Evolutionary conservation across 345 rosid genomes (phyloP).

Genomic region (Cochlearia excelsa): DNA sequence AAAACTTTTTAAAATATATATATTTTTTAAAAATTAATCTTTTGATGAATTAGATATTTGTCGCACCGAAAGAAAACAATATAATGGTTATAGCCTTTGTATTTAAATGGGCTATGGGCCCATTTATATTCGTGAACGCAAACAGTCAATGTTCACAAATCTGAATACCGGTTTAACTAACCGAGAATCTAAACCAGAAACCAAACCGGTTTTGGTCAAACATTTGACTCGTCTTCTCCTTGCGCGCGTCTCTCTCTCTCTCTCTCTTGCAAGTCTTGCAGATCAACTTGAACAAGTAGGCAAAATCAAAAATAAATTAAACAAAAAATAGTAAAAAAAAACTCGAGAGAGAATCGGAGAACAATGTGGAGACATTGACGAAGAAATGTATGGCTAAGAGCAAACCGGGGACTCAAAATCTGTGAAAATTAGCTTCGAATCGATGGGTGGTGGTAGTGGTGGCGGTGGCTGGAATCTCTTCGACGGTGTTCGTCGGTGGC

Average conservation of each 20-base stretch:
- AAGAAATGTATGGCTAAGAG: slow-evolving; percentile 35
- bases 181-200: slow-evolving; percentile 9
- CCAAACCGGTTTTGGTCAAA: slow-evolving; percentile 12
- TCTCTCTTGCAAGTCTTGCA: not conserved
- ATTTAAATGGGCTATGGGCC: slow-evolving; percentile 11
- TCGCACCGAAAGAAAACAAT: not conserved
- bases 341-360: slow-evolving; percentile 33
- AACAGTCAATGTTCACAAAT: not conserved
- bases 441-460: slow-evolving; percentile 54
- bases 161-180: slow-evolving; percentile 1
- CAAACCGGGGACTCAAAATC: slow-evolving; percentile 8
- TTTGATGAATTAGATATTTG: not conserved
- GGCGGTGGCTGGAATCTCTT: slow-evolving; percentile 40
- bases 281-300: slow-evolving; percentile 3
- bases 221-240: not conserved
- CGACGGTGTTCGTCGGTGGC: slow-evolving; percentile 85
- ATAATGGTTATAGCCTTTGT: not conserved
- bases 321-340: not conserved
- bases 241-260: slow-evolving; percentile 23
- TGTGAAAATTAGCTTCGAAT: slow-evolving; percentile 3
- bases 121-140: not conserved
- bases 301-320: not conserved
- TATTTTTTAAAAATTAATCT: too few species aligned
- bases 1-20: too few species aligned
- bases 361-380: slow-evolving; percentile 27